Evolutionary conservation across 345 rosid genomes (phyloP).

Genomic region (Eucalyptus sp.): DNA sequence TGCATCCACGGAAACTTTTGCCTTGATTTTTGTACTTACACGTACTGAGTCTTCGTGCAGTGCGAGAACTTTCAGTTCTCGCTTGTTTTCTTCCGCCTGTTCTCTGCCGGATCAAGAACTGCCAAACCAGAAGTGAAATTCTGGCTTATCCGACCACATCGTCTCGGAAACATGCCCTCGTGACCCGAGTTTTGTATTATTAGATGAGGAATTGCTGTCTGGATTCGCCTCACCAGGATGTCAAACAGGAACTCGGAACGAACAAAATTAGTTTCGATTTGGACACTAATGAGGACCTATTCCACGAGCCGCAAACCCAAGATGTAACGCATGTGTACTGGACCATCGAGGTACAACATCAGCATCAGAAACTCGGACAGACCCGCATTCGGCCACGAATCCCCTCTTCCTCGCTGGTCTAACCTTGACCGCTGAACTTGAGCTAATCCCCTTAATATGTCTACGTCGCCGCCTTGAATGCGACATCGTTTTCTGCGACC

Average conservation of each 20-base stretch:
- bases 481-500: background rate
- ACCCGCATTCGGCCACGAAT: background rate
- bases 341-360: background rate
- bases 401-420: background rate
- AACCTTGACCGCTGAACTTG: background rate
- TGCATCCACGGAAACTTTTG: background rate
- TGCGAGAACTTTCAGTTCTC: background rate
- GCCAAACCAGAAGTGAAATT: background rate
- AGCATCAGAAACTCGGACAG: background rate
- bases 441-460: background rate
- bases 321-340: background rate
- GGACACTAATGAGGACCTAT: background rate
- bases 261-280: background rate
- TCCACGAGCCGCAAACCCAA: background rate
- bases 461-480: background rate
- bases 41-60: background rate
- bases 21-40: background rate
- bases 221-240: background rate
- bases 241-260: background rate
- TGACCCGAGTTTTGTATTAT: background rate
- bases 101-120: background rate
- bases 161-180: background rate
- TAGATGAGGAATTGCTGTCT: background rate
- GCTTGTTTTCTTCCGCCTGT: background rate
- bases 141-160: background rate